Conservation (phyloP, 129 eudicot genomes). For the Mikania micrantha region DNA sequence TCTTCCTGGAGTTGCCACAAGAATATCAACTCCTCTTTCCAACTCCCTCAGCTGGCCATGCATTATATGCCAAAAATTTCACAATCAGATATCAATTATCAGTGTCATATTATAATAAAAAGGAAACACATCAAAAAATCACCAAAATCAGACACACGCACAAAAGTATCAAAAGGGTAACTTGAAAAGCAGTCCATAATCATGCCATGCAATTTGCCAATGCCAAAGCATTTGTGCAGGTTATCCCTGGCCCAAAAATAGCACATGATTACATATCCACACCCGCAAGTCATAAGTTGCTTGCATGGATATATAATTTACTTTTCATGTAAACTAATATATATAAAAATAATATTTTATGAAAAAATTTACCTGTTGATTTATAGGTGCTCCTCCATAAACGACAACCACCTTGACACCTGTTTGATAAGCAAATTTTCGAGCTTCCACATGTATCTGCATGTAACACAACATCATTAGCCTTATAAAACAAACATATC, state of each 20-base stretch:
- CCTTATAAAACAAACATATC: not conserved
- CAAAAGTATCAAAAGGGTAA: not conserved
- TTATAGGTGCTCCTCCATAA: conserved; percentile 84
- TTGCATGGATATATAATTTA: not conserved
- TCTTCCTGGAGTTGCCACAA: conserved; percentile 88
- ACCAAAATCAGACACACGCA: not conserved
- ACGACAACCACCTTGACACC: conserved; percentile 83
- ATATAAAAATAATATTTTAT: not conserved
- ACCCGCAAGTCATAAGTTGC: not conserved
- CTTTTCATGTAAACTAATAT: not conserved
- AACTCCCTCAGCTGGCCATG: conserved; percentile 50
- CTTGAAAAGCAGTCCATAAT: not conserved
- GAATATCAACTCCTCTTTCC: conserved; percentile 87
- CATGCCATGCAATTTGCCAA: not conserved
- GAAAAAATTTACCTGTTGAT: conserved; percentile 45
- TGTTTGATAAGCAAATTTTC: conserved; percentile 71
- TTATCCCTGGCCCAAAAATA: conserved; percentile 6
- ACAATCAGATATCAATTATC: conserved; percentile 1
- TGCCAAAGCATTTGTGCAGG: not conserved
- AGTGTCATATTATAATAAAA: not conserved
- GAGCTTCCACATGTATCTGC: conserved; percentile 79
- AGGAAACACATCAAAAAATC: not conserved
- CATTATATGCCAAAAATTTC: not conserved
- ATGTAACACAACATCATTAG: conserved; percentile 13
- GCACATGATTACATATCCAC: not conserved